These are phyloP conservation scores for Keqinozyma sinolaborantium DNA, from an alignment of 1,139 yeast species.

Conservation along the genomic window DNA sequence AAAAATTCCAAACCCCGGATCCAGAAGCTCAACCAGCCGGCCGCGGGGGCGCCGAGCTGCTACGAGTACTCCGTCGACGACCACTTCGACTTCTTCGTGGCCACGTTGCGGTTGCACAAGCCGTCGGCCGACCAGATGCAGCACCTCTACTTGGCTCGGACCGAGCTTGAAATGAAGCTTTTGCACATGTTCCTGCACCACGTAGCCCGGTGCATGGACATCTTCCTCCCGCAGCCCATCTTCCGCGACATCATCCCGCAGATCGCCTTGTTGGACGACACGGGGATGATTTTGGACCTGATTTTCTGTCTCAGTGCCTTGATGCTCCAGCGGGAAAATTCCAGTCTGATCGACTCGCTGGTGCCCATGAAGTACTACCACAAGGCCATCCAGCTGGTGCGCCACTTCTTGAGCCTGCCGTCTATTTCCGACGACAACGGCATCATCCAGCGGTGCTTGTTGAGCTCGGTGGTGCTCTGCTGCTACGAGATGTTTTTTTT, in stretches of 20 bases:
- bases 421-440: constrained; percentile 23
- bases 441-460: constrained; percentile 30
- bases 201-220: constrained; percentile 27
- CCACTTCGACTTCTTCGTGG: constrained; percentile 22
- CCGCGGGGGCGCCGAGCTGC: constrained; percentile 1
- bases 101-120: constrained; percentile 6
- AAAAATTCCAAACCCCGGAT: constrained; percentile 34
- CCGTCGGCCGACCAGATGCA: constrained; percentile 4
- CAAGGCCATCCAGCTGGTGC: constrained; percentile 28
- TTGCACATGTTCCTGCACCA: constrained; percentile 31
- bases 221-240: constrained; percentile 26
- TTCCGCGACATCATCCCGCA: constrained; percentile 32
- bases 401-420: constrained; percentile 24
- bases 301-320: constrained; percentile 34
- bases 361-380: constrained; percentile 36
- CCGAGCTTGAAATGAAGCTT: constrained; percentile 24
- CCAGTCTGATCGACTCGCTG: constrained; percentile 24
- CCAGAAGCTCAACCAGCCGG: constrained; percentile 21
- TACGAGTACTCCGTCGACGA: constrained; percentile 19
- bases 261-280: constrained; percentile 34
- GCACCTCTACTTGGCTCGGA: constrained; percentile 13
- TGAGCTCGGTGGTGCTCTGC: constrained; percentile 36
- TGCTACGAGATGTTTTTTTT: constrained; percentile 37
- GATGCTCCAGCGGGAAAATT: constrained; percentile 26
- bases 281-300: constrained; percentile 31